phyloP scores from a whole-genome alignment of 345 rosid genomes.

The Pistacia vera region DNA sequence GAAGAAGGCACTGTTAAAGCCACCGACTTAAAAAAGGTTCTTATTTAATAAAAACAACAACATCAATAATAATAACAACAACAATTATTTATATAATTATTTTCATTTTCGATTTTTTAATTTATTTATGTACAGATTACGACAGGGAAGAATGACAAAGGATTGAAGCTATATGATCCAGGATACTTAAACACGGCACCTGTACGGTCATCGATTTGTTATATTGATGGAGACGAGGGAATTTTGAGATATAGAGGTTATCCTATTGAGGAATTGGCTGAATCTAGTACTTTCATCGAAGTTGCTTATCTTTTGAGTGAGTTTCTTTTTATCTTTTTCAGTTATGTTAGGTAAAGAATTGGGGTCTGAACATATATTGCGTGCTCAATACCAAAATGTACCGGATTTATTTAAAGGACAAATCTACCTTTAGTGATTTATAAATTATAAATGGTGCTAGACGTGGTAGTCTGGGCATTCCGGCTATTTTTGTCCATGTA shows the following conservation, averaged over 20 bases:
- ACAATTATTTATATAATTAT: neutral
- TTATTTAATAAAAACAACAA: neutral
- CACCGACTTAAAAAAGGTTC: slow-evolving; percentile 85
- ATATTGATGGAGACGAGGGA: slow-evolving; percentile 96
- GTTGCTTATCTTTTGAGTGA: slow-evolving; percentile 74
- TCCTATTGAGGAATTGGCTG: slow-evolving; percentile 85
- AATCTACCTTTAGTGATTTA: too few relatives aligned
- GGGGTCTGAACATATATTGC: neutral
- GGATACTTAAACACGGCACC: slow-evolving; percentile 97
- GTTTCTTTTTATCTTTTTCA: slow-evolving; percentile 17
- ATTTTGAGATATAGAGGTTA: slow-evolving; percentile 82
- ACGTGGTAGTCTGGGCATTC: too few relatives aligned
- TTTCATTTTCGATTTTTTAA: neutral
- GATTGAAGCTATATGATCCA: slow-evolving; percentile 84
- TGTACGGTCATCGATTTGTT: slow-evolving; percentile 78
- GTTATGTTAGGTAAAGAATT: neutral
- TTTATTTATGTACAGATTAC: slow-evolving; percentile 49
- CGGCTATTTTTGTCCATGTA: too few relatives aligned
- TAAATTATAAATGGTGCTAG: too few relatives aligned
- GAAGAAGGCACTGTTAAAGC: slow-evolving; percentile 77
- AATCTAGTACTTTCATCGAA: slow-evolving; percentile 70
- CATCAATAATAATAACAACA: neutral
- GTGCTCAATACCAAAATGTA: too few relatives aligned
- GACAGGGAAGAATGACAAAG: slow-evolving; percentile 74
- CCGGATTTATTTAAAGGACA: too few relatives aligned